Evolutionary conservation across 192 early-diverging fungal genomes (phyloP).

Genomic region (Lobosporangium transversale): DNA sequence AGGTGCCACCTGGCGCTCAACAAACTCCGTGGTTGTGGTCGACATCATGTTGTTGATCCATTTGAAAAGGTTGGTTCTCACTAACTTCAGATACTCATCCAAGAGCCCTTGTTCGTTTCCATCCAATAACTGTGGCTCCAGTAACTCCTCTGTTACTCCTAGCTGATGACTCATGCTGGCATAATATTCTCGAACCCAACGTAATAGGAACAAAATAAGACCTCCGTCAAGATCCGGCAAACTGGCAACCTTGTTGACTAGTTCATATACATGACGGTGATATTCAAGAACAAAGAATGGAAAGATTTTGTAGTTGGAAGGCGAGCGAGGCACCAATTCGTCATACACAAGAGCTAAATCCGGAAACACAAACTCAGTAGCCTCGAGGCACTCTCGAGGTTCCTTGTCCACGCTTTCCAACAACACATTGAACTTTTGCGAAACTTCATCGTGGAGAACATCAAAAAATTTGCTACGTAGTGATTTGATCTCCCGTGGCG

Average conservation of each 20-base stretch:
- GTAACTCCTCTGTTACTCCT: conserved; percentile 86
- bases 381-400: conserved; percentile 66
- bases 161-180: conserved; percentile 86
- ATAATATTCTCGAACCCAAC: conserved; percentile 95
- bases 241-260: conserved; percentile 77
- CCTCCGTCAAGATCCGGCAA: conserved; percentile 84
- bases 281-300: conserved; percentile 95
- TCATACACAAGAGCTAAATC: conserved; percentile 91
- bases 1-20: conserved; percentile 72
- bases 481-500: conserved; percentile 68
- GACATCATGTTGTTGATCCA: conserved; percentile 94
- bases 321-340: conserved; percentile 87
- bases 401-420: conserved; percentile 70
- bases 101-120: conserved; percentile 91
- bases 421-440: conserved; percentile 71
- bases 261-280: conserved; percentile 89
- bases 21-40: conserved; percentile 83
- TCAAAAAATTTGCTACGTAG: conserved; percentile 86
- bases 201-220: conserved; percentile 83
- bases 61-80: conserved; percentile 84
- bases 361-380: conserved; percentile 86
- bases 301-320: conserved; percentile 94
- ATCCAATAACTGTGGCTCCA: conserved; percentile 92
- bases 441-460: conserved; percentile 74
- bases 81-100: conserved; percentile 92